A percentile compares a stretch with the other conserved stretches of the same genome.
These are phyloP conservation scores for Hamamelis virginiana DNA, from an alignment of 164 flowering plant species.

Conservation along the genomic window DNA sequence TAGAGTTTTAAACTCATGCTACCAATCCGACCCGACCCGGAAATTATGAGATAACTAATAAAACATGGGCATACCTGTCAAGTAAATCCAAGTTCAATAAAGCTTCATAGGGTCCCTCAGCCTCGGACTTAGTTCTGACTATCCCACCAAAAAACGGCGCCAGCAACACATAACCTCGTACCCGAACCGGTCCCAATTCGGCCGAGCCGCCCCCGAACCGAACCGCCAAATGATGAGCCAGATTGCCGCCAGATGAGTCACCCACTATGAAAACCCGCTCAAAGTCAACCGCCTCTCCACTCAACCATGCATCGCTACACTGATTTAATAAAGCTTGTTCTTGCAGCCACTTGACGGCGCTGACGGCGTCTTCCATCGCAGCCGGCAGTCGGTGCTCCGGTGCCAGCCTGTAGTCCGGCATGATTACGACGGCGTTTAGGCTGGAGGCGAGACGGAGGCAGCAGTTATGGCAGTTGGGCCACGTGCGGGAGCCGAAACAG, in stretches of 20 bases:
- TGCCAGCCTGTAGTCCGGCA: constrained; percentile 67
- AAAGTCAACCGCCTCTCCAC: constrained; percentile 37
- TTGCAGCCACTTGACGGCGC: constrained; percentile 49
- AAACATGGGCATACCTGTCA: constrained; percentile 38
- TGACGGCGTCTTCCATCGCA: constrained; percentile 45
- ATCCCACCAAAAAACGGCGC: constrained; percentile 72
- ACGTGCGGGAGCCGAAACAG: constrained; percentile 51
- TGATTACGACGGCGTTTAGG: constrained; percentile 42
- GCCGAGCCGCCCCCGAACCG: constrained; percentile 29
- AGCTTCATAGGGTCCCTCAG: constrained; percentile 40
- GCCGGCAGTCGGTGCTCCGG: constrained; percentile 76
- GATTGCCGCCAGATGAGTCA: constrained; percentile 67
- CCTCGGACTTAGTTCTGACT: constrained; percentile 47
- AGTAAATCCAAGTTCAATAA: constrained; percentile 38
- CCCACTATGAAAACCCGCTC: constrained; percentile 46
- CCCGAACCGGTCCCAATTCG: constrained; percentile 31
- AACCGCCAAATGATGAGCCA: constrained; percentile 63
- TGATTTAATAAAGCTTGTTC: constrained; percentile 26
- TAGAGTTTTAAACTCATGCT: too few species aligned
- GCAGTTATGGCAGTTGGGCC: constrained; percentile 55
- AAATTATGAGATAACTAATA: background rate
- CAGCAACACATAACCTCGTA: constrained; percentile 52
- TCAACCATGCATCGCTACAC: constrained; percentile 24
- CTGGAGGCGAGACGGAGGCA: constrained; percentile 46
- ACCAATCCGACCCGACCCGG: background rate